phyloP scores from a whole-genome alignment of 2,329 filamentous ascomycete genomes.

The Neurospora crassa region DNA sequence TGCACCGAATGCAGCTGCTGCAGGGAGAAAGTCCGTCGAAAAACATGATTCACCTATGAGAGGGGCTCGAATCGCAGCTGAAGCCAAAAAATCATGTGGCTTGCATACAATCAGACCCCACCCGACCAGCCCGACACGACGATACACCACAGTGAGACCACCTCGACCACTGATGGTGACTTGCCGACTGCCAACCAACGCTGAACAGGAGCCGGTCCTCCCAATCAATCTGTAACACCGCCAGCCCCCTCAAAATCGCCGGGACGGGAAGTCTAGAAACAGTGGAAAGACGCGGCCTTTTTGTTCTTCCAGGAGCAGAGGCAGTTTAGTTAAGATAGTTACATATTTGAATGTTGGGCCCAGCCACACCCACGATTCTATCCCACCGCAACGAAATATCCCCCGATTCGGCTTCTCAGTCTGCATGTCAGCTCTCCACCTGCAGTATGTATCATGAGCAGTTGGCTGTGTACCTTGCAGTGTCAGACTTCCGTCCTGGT shows the following conservation, averaged over 20 bases:
- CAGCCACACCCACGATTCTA: background rate
- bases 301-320: background rate
- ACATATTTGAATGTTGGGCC: background rate
- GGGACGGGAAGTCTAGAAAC: background rate
- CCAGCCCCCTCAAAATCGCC: background rate
- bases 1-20: background rate
- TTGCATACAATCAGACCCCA: background rate
- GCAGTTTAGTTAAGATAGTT: background rate
- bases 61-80: background rate
- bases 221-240: background rate
- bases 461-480: background rate
- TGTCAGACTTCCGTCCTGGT: background rate
- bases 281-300: background rate
- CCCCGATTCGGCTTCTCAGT: background rate
- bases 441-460: background rate
- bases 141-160: background rate
- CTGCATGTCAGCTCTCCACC: background rate
- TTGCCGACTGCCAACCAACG: background rate
- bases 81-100: background rate
- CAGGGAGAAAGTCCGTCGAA: background rate
- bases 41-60: background rate
- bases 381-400: background rate
- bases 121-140: background rate
- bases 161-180: background rate
- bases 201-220: background rate